Conservation (phyloP, 176 grass and related monocot genomes). For the Phoenix dactylifera region DNA sequence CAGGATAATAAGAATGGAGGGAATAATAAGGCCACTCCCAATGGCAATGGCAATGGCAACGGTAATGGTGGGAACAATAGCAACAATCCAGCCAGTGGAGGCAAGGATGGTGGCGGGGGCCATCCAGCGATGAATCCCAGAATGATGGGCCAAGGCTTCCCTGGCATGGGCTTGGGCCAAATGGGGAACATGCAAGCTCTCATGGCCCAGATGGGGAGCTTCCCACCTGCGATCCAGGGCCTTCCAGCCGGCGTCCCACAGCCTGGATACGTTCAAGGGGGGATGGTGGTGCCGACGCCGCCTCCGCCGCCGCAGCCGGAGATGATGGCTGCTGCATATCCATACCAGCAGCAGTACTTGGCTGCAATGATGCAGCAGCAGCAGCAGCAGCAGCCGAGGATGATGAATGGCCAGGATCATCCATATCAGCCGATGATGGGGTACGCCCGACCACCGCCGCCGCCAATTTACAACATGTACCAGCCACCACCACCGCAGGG, state of each 20-base stretch:
- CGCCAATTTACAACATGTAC: conserved; percentile 16
- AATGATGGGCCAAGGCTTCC: neutral
- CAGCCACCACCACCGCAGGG: conserved; percentile 25
- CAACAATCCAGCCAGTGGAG: too few relatives aligned
- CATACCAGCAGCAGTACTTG: conserved; percentile 20
- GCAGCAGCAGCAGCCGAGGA: too few relatives aligned
- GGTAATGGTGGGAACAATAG: too few relatives aligned
- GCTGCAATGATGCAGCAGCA: conserved; percentile 18
- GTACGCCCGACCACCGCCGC: conserved; percentile 40
- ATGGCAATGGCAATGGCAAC: too few relatives aligned
- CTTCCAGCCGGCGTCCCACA: too few relatives aligned
- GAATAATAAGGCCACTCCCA: too few relatives aligned
- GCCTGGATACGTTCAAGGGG: too few relatives aligned
- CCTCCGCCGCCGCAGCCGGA: neutral
- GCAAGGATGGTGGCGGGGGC: too few relatives aligned
- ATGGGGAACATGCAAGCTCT: neutral
- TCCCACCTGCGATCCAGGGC: too few relatives aligned
- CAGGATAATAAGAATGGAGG: too few relatives aligned
- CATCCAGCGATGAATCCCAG: neutral
- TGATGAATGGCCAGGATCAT: too few relatives aligned
- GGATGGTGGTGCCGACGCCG: too few relatives aligned
- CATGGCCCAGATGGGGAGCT: conserved; percentile 1
- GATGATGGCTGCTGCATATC: conserved; percentile 7
- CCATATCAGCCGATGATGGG: conserved; percentile 41
- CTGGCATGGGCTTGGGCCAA: neutral